Evolutionary conservation across 805 yeast genomes (phyloP), one percentile per base, ranked within the genome.

Genomic region (Starmerella gropengiesseri): DNA sequence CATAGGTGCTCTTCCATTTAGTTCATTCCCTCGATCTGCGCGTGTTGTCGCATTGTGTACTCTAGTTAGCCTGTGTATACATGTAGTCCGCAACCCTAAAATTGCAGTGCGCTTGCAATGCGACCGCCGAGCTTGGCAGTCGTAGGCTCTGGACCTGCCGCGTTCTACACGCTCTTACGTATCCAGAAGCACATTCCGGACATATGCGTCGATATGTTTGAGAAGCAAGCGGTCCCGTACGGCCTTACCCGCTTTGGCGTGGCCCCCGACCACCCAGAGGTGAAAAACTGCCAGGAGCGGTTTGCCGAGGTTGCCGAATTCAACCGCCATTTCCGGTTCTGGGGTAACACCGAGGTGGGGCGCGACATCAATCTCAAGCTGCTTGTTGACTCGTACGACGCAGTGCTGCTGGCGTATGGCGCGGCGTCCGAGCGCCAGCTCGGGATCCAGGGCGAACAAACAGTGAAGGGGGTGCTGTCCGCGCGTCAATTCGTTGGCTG

Each of bases 241-340:
- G 99, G 99, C 0, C 68, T 91, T 26, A 77, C 87, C 31, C 64
- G 99, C 27, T 87, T 74, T 58, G 99, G 99, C 1, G 97, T 91
- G n/a, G 96, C 98, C 0, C 99, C 99, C 2, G 99, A 91, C 62
- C 96, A 91, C 61, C 95, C 95, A 0, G 97, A 91, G 55, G 97
- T 91, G 25, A 89, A 87, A 49, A 62, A 63, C 46, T 66, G 71
- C 66, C 69, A 78, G 59, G 81, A 81, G 16, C 77, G 86, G 40
- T 80, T 91, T 57, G 37, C 28, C n/a, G 77, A 78, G 41, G 64
- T 68, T 18, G 62, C 60, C 2, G 35, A 36, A 18, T 54, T 64
- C 56, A 42, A 51, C 19, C 52, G 57, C 11, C 53, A 60, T 2
- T 75, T 78, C 55, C 59, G 65, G 29, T 86, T 80, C 55, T 67